phyloP scores from a whole-genome alignment of 306 rosid species.

The Hippophae tibetana region DNA sequence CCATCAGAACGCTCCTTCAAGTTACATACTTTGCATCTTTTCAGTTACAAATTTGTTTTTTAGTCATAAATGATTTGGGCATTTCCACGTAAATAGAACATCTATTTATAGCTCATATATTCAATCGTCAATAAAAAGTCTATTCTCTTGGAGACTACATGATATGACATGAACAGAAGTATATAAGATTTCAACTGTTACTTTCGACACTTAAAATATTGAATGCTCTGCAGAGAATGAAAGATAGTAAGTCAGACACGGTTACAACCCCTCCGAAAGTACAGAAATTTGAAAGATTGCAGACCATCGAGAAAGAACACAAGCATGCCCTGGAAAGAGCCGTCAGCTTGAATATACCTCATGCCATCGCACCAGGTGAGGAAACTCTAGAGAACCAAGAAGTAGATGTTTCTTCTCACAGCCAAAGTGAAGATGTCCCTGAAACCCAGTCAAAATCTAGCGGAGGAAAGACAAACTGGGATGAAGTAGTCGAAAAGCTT shows the following conservation, averaged over 20 bases:
- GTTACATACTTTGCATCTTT: too few species aligned
- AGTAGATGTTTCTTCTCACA: slow-evolving; percentile 25
- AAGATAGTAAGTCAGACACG: slow-evolving; percentile 32
- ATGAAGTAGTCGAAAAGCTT: slow-evolving; percentile 57
- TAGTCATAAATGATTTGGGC: too few species aligned
- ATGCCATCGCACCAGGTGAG: slow-evolving; percentile 39
- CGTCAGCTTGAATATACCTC: slow-evolving; percentile 68
- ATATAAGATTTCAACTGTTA: background rate
- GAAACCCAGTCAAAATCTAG: slow-evolving; percentile 23
- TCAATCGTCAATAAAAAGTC: too few species aligned
- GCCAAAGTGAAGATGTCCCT: slow-evolving; percentile 13
- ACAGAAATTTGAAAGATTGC: slow-evolving; percentile 51
- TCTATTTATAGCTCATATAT: too few species aligned
- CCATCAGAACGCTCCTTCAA: too few species aligned
- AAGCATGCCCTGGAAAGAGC: slow-evolving; percentile 76
- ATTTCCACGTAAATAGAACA: too few species aligned
- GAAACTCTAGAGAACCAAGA: slow-evolving; percentile 14
- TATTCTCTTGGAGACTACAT: too few species aligned
- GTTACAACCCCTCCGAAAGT: slow-evolving; percentile 47
- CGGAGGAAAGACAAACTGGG: slow-evolving; percentile 48
- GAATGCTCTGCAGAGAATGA: slow-evolving; percentile 35
- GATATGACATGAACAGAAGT: background rate
- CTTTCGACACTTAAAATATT: too few species aligned
- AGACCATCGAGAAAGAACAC: slow-evolving; percentile 63
- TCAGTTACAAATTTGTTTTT: too few species aligned